These are phyloP conservation scores for Hygrocybe punicea DNA, from an alignment of 768 basidiomycete genomes.

Conservation along the genomic window DNA sequence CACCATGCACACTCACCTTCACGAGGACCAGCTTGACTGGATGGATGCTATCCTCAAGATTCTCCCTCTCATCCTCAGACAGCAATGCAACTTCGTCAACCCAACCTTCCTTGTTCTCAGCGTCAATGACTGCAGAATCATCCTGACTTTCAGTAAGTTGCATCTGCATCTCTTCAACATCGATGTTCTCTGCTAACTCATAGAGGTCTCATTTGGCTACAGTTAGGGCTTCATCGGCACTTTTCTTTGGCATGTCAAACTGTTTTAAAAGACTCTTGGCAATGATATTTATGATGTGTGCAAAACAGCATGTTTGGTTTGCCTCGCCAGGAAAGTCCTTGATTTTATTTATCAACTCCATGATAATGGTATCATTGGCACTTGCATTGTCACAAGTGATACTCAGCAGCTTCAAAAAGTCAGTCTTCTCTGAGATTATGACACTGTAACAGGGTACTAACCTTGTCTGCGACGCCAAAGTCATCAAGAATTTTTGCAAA, in stretches of 20 bases:
- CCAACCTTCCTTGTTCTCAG: slow-evolving; percentile 9
- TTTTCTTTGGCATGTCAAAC: slow-evolving; percentile 30
- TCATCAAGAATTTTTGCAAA: slow-evolving; percentile 34
- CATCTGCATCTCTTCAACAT: background rate
- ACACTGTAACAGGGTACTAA: background rate
- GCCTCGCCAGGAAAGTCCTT: slow-evolving; percentile 18
- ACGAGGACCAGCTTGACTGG: background rate
- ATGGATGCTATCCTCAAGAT: background rate
- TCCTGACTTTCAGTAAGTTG: too few species aligned
- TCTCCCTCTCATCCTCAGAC: background rate
- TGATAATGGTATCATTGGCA: slow-evolving; percentile 35
- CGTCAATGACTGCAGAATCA: too few species aligned
- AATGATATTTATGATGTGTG: slow-evolving; percentile 37
- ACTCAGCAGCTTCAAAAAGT: slow-evolving; percentile 24
- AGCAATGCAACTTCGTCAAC: background rate
- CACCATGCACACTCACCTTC: too few species aligned
- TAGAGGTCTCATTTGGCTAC: too few species aligned
- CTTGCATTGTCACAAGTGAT: slow-evolving; percentile 39
- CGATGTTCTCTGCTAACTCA: background rate
- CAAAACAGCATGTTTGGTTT: slow-evolving; percentile 35
- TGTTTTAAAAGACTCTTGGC: slow-evolving; percentile 31
- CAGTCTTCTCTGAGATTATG: background rate
- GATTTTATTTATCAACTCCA: slow-evolving; percentile 21
- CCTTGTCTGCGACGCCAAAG: slow-evolving; percentile 33
- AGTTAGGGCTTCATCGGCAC: too few species aligned